These are phyloP conservation scores for Moesziomyces antarcticus DNA, from an alignment of 1,284 basidiomycete species.

Conservation along the genomic window DNA sequence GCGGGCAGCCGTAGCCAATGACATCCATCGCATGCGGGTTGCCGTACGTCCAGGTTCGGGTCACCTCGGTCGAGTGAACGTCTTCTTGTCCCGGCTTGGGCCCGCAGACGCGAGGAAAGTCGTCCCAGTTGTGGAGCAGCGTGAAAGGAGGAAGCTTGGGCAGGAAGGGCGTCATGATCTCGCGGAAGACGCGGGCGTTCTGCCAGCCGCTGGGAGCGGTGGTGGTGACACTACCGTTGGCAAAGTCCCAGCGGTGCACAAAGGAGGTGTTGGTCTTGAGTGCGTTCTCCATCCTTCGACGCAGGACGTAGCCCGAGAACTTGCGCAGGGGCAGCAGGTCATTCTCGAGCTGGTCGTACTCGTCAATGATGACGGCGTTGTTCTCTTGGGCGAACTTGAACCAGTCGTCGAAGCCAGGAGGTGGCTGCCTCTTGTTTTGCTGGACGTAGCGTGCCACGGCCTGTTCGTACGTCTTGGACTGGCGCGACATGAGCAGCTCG, in stretches of 20 bases:
- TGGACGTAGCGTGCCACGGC: constrained; percentile 19
- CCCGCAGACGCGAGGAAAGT: constrained; percentile 20
- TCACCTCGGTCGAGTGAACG: background rate
- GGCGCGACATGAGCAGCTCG: constrained; percentile 10
- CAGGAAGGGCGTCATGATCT: constrained; percentile 25
- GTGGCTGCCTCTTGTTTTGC: constrained; percentile 18
- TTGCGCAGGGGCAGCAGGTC: constrained; percentile 22
- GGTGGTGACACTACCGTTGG: constrained; percentile 12
- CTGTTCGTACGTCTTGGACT: constrained; percentile 23
- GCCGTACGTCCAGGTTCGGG: background rate
- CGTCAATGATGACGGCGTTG: constrained; percentile 22
- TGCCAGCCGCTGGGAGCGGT: constrained; percentile 4
- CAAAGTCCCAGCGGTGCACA: constrained; percentile 22
- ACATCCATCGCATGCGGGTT: background rate
- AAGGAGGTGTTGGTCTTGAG: background rate
- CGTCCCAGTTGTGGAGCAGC: constrained; percentile 31
- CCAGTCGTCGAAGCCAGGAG: constrained; percentile 26
- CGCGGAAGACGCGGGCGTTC: background rate
- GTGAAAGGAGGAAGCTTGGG: constrained; percentile 22
- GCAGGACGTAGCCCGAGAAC: constrained; percentile 14
- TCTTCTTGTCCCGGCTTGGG: constrained; percentile 13
- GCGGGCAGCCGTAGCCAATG: constrained; percentile 16
- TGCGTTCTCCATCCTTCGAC: constrained; percentile 13
- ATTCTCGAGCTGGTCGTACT: constrained; percentile 30
- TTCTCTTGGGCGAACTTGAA: constrained; percentile 18